Evolutionary conservation across 2,329 filamentous ascomycete species (phyloP).

Genomic region (Colletotrichum musae): DNA sequence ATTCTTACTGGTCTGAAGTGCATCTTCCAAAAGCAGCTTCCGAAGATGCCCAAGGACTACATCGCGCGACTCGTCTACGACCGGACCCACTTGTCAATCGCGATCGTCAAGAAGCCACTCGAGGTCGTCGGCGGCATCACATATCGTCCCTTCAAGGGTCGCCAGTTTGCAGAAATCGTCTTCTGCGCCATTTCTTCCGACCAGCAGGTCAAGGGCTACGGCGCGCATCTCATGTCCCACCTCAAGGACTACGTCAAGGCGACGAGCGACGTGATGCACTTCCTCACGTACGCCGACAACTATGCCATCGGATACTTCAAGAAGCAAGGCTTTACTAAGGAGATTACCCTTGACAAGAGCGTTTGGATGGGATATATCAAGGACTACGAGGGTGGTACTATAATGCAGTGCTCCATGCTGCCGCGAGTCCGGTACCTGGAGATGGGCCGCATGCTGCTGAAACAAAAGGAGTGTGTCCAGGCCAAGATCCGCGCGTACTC

Average conservation of each 20-base stretch:
- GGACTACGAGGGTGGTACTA: slow-evolving; percentile 98
- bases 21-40: slow-evolving; percentile 98
- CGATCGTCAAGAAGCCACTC: slow-evolving; percentile 95
- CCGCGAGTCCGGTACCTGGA: slow-evolving; percentile 96
- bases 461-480: slow-evolving; percentile 95
- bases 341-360: slow-evolving; percentile 90
- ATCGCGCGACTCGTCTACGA: slow-evolving; percentile 98
- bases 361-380: slow-evolving; percentile 99
- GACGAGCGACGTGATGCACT: slow-evolving; percentile 97
- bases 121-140: slow-evolving; percentile 98
- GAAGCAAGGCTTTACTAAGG: slow-evolving; percentile 98
- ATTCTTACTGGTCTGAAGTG: slow-evolving; percentile 97
- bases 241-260: slow-evolving; percentile 98
- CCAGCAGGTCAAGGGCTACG: slow-evolving; percentile 98
- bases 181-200: slow-evolving; percentile 98
- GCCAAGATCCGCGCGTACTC: slow-evolving; percentile 95
- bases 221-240: slow-evolving; percentile 97
- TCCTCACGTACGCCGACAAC: slow-evolving; percentile 98
- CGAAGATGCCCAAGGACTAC: slow-evolving; percentile 99
- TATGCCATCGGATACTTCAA: slow-evolving; percentile 99
- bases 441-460: slow-evolving; percentile 91
- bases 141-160: slow-evolving; percentile 92
- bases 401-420: slow-evolving; percentile 99
- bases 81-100: slow-evolving; percentile 94
- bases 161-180: slow-evolving; percentile 96